A percentile compares a stretch with the other conserved stretches of the same genome.
These are phyloP conservation scores for Abortiporus biennis DNA, from an alignment of 1,284 basidiomycete species.

Conservation along the genomic window DNA sequence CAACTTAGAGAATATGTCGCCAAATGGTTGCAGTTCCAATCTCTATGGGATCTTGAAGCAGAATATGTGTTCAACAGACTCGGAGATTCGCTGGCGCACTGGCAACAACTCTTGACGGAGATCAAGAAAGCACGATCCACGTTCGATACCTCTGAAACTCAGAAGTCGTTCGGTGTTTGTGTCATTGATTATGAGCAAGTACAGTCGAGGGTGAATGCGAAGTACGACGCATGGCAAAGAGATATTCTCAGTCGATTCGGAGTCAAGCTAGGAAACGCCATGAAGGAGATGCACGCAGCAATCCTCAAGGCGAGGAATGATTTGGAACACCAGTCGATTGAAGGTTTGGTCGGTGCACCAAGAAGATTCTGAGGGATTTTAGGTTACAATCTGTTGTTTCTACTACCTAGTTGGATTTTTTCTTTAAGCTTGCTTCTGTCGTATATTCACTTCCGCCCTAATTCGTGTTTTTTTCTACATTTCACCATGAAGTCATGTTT, in stretches of 20 bases:
- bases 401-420: background rate
- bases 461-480: background rate
- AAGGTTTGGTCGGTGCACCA: slow-evolving; percentile 43
- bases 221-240: slow-evolving; percentile 97
- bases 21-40: slow-evolving; percentile 99
- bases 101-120: slow-evolving; percentile 93
- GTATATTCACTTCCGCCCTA: background rate
- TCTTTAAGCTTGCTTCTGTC: background rate
- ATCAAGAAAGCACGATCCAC: slow-evolving; percentile 95
- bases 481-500: background rate
- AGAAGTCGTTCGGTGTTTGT: slow-evolving; percentile 88
- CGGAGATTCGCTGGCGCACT: slow-evolving; percentile 87
- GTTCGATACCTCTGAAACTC: slow-evolving; percentile 94
- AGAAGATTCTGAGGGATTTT: slow-evolving; percentile 31
- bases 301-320: slow-evolving; percentile 93
- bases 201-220: slow-evolving; percentile 94
- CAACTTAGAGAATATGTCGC: slow-evolving; percentile 87
- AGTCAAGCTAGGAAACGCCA: slow-evolving; percentile 83
- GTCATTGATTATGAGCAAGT: slow-evolving; percentile 98
- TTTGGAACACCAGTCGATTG: slow-evolving; percentile 86
- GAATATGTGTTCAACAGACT: slow-evolving; percentile 95
- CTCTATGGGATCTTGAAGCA: slow-evolving; percentile 95
- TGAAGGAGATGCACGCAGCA: slow-evolving; percentile 94
- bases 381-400: background rate
- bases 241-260: slow-evolving; percentile 93